Evolutionary conservation across 345 rosid species (phyloP).

Genomic region (Psidium friedrichsthalianum): DNA sequence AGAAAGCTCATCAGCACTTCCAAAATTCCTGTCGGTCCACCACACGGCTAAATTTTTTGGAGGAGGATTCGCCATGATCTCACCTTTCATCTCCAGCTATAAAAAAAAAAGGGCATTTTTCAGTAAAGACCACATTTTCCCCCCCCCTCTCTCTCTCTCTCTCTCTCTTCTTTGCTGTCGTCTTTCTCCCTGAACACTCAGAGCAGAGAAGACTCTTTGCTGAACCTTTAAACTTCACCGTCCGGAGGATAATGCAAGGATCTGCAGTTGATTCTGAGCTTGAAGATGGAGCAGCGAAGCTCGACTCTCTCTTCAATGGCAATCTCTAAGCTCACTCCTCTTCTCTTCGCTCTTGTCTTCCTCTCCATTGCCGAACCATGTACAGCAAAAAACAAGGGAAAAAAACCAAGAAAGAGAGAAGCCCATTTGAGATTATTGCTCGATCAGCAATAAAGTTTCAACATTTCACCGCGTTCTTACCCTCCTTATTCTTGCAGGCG

Average conservation of each 20-base stretch:
- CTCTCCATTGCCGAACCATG: conserved; percentile 4
- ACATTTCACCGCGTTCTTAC: neutral
- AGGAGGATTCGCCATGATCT: neutral
- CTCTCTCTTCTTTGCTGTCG: neutral
- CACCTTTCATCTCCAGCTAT: neutral
- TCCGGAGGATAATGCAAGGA: conserved; percentile 59
- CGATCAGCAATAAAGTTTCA: neutral
- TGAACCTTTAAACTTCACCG: neutral
- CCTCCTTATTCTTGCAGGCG: neutral
- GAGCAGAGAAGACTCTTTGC: neutral
- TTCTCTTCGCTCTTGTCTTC: conserved; percentile 16
- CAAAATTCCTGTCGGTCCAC: neutral
- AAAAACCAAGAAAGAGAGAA: neutral
- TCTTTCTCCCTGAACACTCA: neutral
- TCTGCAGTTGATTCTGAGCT: conserved; percentile 34
- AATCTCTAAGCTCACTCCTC: conserved; percentile 25
- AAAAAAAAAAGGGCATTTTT: neutral
- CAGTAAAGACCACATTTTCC: neutral
- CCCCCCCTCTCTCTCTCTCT: neutral
- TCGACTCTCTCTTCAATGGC: conserved; percentile 57
- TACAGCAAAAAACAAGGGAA: neutral
- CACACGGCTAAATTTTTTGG: neutral
- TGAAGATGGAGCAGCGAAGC: conserved; percentile 4
- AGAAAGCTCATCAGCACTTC: neutral
- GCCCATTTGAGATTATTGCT: neutral